These are phyloP conservation scores for Erythrophleum ivorense DNA, from an alignment of 331 rosid species.

Conservation along the genomic window DNA sequence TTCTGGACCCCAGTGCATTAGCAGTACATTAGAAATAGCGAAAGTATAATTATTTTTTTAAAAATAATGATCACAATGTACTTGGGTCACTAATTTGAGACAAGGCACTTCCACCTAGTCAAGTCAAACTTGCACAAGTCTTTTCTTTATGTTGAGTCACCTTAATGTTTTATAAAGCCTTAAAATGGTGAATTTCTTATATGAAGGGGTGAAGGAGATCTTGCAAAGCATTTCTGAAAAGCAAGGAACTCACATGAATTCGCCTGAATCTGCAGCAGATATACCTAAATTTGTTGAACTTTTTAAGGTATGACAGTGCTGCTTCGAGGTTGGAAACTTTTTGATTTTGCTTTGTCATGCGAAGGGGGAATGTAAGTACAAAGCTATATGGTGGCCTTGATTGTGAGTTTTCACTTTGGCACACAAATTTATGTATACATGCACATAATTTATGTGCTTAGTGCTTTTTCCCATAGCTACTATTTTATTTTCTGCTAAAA, in stretches of 20 bases:
- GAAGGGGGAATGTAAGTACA: not conserved
- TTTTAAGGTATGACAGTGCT: conserved; percentile 68
- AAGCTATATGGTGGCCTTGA: conserved; percentile 18
- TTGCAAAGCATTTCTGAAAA: conserved; percentile 85
- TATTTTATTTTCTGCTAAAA: conserved; percentile 7
- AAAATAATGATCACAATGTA: conserved; percentile 21
- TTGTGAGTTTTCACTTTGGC: conserved; percentile 33
- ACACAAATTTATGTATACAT: not conserved
- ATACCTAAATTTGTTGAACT: conserved; percentile 74
- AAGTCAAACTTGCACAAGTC: conserved; percentile 18
- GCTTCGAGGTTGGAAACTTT: conserved; percentile 29
- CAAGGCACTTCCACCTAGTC: conserved; percentile 26
- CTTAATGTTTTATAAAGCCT: conserved; percentile 16
- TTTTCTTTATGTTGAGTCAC: conserved; percentile 30
- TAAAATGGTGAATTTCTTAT: conserved; percentile 35
- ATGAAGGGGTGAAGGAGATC: conserved; percentile 88
- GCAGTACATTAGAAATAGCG: conserved; percentile 11
- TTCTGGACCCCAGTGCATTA: conserved; percentile 16
- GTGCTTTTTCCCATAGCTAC: not conserved
- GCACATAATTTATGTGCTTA: not conserved
- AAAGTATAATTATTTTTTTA: conserved; percentile 9
- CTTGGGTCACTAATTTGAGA: conserved; percentile 14
- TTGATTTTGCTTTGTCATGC: conserved; percentile 28
- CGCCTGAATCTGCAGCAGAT: conserved; percentile 81
- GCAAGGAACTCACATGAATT: conserved; percentile 86